Evolutionary conservation across 1,139 yeast species (phyloP).

Genomic region (Geotrichum cucujoidarum): DNA sequence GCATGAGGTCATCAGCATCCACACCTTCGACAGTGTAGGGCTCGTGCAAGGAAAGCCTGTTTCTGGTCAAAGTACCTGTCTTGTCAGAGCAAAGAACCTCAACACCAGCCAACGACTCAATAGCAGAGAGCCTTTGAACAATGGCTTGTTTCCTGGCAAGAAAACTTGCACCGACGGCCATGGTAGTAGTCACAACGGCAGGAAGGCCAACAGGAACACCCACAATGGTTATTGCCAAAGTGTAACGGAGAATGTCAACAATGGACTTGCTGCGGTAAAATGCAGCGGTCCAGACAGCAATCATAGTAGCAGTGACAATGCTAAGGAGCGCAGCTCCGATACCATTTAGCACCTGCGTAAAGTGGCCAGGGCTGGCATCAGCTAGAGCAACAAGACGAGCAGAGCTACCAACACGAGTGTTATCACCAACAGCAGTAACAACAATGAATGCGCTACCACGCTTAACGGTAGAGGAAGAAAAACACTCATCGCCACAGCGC

Average conservation of each 20-base stretch:
- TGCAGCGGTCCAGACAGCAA: conserved; percentile 89
- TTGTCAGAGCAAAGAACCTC: conserved; percentile 98
- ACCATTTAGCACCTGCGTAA: conserved; percentile 96
- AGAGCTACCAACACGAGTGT: conserved; percentile 90
- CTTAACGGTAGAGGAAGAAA: conserved; percentile 94
- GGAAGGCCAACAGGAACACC: conserved; percentile 99
- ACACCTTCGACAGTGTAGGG: conserved; percentile 99
- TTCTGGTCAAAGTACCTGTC: conserved; percentile 98
- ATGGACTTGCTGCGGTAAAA: conserved; percentile 91
- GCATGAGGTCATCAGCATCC: conserved; percentile 93
- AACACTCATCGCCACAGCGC: conserved; percentile 79
- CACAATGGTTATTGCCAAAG: conserved; percentile 92
- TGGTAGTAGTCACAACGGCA: conserved; percentile 98
- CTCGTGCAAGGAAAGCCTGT: conserved; percentile 92
- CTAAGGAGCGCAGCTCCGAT: conserved; percentile 91
- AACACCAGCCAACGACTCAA: conserved; percentile 98
- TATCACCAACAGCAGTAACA: conserved; percentile 94
- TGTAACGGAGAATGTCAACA: conserved; percentile 85
- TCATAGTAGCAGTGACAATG: conserved; percentile 79
- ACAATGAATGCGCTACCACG: conserved; percentile 96
- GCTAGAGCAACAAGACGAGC: conserved; percentile 97
- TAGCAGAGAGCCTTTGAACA: conserved; percentile 96
- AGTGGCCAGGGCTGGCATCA: conserved; percentile 89
- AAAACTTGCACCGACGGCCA: conserved; percentile 99
- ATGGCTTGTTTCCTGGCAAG: conserved; percentile 97